Percentiles rank a stretch among this genome's conserved stretches.
Evolutionary conservation across 805 yeast genomes (phyloP).

Genomic region (Teunomyces stri): DNA sequence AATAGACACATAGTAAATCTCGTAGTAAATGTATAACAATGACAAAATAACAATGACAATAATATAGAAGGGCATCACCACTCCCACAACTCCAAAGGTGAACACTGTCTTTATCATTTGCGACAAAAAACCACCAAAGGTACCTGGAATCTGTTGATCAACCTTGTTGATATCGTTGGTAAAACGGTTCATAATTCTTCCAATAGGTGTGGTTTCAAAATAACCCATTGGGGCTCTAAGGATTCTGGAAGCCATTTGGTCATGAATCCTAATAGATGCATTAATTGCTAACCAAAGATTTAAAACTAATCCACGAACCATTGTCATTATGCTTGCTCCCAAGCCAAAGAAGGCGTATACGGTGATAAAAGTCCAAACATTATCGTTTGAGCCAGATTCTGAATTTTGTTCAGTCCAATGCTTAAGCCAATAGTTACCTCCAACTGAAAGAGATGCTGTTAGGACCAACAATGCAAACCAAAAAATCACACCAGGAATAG

Average conservation of each 20-base stretch:
- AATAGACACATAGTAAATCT: slow-evolving; percentile 23
- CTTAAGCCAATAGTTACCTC: slow-evolving; percentile 22
- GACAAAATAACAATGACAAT: slow-evolving; percentile 18
- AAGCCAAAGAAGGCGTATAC: slow-evolving; percentile 17
- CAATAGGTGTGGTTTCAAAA: slow-evolving; percentile 30
- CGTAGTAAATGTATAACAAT: slow-evolving; percentile 21
- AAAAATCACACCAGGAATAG: slow-evolving; percentile 45
- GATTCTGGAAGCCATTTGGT: slow-evolving; percentile 23
- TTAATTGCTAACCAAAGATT: slow-evolving; percentile 21
- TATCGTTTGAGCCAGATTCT: slow-evolving; percentile 14
- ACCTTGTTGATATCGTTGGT: slow-evolving; percentile 24
- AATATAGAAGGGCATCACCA: slow-evolving; percentile 24
- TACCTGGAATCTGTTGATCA: slow-evolving; percentile 22
- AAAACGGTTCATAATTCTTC: slow-evolving; percentile 28
- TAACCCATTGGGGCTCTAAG: slow-evolving; percentile 29
- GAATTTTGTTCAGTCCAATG: slow-evolving; percentile 25
- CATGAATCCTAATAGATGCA: slow-evolving; percentile 23
- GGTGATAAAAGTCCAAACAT: slow-evolving; percentile 17
- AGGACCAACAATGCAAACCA: slow-evolving; percentile 31
- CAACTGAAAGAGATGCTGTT: slow-evolving; percentile 12
- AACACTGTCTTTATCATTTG: slow-evolving; percentile 16
- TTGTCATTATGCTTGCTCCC: slow-evolving; percentile 12
- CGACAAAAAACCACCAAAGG: slow-evolving; percentile 16
- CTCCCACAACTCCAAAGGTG: slow-evolving; percentile 21
- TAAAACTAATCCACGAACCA: slow-evolving; percentile 18